Evolutionary conservation across 345 rosid genomes (phyloP).

Genomic region (Rubroshorea leprosula): DNA sequence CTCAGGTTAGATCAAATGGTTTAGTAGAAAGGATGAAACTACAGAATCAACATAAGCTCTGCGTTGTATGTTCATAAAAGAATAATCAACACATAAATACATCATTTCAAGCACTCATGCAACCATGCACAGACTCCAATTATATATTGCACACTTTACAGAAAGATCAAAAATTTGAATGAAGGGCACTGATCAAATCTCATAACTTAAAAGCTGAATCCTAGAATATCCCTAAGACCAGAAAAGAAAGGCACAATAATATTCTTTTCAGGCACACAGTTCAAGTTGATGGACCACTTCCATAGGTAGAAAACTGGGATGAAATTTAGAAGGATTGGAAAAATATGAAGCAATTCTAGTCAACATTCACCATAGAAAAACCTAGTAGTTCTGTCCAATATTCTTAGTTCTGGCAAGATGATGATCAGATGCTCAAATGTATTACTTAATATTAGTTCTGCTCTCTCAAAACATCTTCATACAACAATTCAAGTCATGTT

Average conservation of each 20-base stretch:
- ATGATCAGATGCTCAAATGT: neutral
- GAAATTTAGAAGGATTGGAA: neutral
- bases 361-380: too few relatives aligned
- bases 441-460: neutral
- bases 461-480: neutral
- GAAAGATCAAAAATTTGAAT: too few relatives aligned
- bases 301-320: neutral
- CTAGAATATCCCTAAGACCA: neutral
- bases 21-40: neutral
- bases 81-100: neutral
- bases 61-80: neutral
- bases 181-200: neutral
- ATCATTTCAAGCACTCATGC: neutral
- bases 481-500: neutral
- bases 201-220: neutral
- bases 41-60: neutral
- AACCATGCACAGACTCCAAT: neutral
- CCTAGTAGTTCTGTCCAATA: too few relatives aligned
- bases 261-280: neutral
- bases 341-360: too few relatives aligned
- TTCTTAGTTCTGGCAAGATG: too few relatives aligned
- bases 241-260: neutral
- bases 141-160: too few relatives aligned
- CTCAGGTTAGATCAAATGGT: slow-evolving; percentile 9
- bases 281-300: neutral